Percentiles rank a stretch among this genome's conserved stretches.
phyloP scores from a whole-genome alignment of 1,139 yeast genomes.

The Yueomyces sp. region DNA sequence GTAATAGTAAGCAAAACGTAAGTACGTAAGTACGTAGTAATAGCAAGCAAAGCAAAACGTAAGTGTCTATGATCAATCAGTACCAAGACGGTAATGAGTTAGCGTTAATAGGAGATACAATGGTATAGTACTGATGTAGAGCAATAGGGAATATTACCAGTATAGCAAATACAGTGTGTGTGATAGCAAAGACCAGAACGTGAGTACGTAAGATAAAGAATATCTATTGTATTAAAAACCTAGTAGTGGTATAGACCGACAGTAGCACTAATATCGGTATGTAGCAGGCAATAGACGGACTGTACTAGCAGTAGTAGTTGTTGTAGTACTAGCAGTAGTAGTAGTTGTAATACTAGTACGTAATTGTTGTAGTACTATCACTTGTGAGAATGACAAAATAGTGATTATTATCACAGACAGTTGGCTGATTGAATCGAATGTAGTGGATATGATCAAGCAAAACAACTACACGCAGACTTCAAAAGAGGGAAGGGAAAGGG shows the following conservation, averaged over 20 bases:
- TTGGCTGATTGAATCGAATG: conserved; percentile 4
- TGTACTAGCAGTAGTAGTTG: conserved; percentile 1
- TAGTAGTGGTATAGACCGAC: too few species aligned
- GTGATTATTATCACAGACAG: neutral
- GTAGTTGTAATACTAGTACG: conserved; percentile 5
- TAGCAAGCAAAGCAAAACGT: too few species aligned
- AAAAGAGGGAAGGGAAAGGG: neutral
- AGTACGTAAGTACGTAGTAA: too few species aligned
- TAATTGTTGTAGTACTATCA: conserved; percentile 3
- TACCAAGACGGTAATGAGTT: too few species aligned
- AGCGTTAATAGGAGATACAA: too few species aligned
- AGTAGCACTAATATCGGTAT: too few species aligned
- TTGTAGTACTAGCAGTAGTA: conserved; percentile 3
- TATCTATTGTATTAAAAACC: too few species aligned
- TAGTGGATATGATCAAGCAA: neutral
- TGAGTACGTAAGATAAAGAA: too few species aligned
- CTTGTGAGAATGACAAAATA: neutral
- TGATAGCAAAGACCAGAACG: neutral
- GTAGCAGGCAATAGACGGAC: too few species aligned
- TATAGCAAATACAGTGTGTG: neutral
- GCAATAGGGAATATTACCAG: neutral
- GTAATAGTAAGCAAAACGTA: too few species aligned
- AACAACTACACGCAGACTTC: neutral
- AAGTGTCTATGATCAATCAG: too few species aligned
- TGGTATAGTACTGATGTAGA: neutral